Evolutionary conservation across 164 flowering plant genomes (phyloP).

Genomic region (Vitis riparia): DNA sequence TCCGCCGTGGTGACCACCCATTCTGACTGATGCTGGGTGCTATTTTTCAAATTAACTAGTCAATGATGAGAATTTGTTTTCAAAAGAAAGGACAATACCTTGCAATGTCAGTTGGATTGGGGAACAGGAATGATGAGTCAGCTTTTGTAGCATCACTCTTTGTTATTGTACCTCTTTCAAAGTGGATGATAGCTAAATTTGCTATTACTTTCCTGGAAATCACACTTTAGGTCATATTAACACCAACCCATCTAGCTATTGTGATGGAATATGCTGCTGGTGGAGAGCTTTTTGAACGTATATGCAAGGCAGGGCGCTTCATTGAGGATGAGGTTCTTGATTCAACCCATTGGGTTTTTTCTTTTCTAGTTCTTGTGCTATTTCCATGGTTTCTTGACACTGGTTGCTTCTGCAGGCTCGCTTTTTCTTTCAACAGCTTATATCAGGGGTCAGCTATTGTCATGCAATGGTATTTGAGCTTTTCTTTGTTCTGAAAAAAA

Average conservation of each 20-base stretch:
- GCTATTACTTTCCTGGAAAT: not conserved
- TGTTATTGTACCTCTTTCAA: not conserved
- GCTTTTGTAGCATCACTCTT: too few relatives aligned
- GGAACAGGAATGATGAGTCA: too few relatives aligned
- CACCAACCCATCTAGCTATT: slow-evolving; percentile 79
- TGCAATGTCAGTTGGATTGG: too few relatives aligned
- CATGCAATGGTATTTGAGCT: slow-evolving; percentile 54
- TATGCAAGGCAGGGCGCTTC: slow-evolving; percentile 71
- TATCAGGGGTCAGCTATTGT: slow-evolving; percentile 78
- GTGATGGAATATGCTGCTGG: slow-evolving; percentile 93
- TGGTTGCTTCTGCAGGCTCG: slow-evolving; percentile 47
- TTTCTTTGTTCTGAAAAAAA: not conserved
- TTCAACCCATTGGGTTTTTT: slow-evolving; percentile 1
- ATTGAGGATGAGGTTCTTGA: slow-evolving; percentile 71
- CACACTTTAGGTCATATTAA: slow-evolving; percentile 54
- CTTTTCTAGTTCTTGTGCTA: not conserved
- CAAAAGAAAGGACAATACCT: too few relatives aligned
- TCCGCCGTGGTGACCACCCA: too few relatives aligned
- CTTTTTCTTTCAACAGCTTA: slow-evolving; percentile 74
- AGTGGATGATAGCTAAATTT: not conserved
- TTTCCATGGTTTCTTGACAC: slow-evolving; percentile 2
- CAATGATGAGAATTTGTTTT: too few relatives aligned
- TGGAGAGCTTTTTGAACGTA: slow-evolving; percentile 76
- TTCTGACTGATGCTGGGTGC: too few relatives aligned
- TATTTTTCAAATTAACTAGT: too few relatives aligned